Conservation (phyloP, 2,329 filamentous ascomycete genomes). For the Aspergillus viridinutans region DNA sequence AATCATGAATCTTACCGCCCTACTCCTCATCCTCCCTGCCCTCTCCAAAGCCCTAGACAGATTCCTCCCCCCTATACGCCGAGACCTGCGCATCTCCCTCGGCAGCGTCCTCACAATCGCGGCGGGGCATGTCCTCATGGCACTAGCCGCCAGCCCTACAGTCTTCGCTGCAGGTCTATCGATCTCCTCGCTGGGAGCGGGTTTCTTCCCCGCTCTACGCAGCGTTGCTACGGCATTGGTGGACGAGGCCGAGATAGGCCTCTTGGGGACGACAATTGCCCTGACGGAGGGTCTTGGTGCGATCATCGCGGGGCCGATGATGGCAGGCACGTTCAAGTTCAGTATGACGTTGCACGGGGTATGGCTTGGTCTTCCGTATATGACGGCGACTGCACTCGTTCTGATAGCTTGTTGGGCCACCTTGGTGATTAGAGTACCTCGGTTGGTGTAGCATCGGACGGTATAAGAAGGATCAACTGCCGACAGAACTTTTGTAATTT, state of each 20-base stretch:
- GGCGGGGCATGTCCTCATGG: constrained; percentile 7
- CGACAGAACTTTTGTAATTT: not conserved
- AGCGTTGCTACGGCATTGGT: constrained; percentile 12
- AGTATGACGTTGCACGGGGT: constrained; percentile 6
- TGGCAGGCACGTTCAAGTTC: constrained; percentile 3
- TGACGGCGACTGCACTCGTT: not conserved
- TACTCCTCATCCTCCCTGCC: constrained; percentile 8
- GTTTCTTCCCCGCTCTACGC: constrained; percentile 10
- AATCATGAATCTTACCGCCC: constrained; percentile 1
- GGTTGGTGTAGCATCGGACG: not conserved
- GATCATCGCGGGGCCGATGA: constrained; percentile 6
- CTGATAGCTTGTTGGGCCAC: not conserved
- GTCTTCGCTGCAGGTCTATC: constrained; percentile 6
- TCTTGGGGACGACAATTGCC: constrained; percentile 11
- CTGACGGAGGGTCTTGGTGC: constrained; percentile 7
- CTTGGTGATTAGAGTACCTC: not conserved
- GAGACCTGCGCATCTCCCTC: constrained; percentile 6
- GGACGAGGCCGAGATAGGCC: constrained; percentile 3
- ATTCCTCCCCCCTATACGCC: constrained; percentile 2
- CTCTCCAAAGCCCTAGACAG: constrained; percentile 1
- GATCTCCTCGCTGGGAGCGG: constrained; percentile 6
- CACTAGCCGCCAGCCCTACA: constrained; percentile 2
- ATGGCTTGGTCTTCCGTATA: constrained; percentile 10
- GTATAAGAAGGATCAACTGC: not conserved
- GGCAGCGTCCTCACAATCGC: constrained; percentile 1